Evolutionary conservation across 768 basidiomycete genomes (phyloP), one percentile per base, ranked within the genome.

Genomic region (Pisolithus albus): DNA sequence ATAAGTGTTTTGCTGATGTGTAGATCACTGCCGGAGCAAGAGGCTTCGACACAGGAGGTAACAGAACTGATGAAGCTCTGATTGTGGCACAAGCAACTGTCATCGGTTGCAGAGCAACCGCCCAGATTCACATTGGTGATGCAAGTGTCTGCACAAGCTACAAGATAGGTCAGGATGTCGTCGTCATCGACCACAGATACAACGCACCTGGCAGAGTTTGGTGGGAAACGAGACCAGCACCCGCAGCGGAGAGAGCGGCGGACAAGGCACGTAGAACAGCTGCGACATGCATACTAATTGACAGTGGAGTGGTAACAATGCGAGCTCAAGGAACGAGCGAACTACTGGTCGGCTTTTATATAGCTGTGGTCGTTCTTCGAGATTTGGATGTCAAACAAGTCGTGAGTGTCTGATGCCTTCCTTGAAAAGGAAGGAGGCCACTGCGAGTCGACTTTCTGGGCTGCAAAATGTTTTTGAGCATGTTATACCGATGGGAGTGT

Each of bases 401-500:
- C n/a, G n/a, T n/a, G n/a, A n/a, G n/a, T n/a, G n/a, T n/a, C n/a
- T n/a, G 59, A 99, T 98, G 50, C 96, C 96, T 69, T 95, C 94
- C 61, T 85, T 90, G 70, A 98, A 84, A 53, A 99, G 76, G 66
- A 98, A 97, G 60, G 82, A 72, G 4, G 92, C 94, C 36, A 92
- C 96, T 5, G 81, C 76, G 16, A 86, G 73, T 46, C 96, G 86
- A 5, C 96, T 96, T 70, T 93, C 93, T 28, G 70, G 67, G 1
- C 89, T 92, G 52, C 94, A 82, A 72, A 98, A 97, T 34, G 82
- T 71, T 38, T 77, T 77, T 1, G 86, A 93, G 10, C 92, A 83
- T 16, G 92, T 92, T 4, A 92, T 94, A n/a, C 92, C 92, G 59
- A 94, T 93, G 45, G 95, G 76, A 0, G 93, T 96, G n/a, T 93